A percentile compares a stretch with the other conserved stretches of the same genome.
These are phyloP conservation scores for Chiua virens DNA, from an alignment of 768 basidiomycete genomes.

Conservation along the genomic window DNA sequence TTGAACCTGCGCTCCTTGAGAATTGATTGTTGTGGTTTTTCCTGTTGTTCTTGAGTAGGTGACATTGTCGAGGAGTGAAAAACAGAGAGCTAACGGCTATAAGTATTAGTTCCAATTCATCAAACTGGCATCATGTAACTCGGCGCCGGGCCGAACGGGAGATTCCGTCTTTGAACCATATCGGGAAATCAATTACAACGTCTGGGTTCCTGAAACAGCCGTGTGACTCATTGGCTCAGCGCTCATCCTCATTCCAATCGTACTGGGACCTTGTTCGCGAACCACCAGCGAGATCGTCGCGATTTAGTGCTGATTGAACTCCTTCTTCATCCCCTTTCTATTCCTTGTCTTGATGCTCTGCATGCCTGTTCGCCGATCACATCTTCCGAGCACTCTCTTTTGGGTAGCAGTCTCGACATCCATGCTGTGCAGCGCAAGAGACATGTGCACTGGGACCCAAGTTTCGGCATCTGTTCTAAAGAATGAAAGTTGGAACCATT, in stretches of 20 bases:
- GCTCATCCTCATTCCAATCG: not conserved
- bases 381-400: too few species aligned
- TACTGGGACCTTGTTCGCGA: slow-evolving; percentile 11
- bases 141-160: slow-evolving; percentile 28
- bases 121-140: slow-evolving; percentile 4
- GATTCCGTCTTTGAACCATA: slow-evolving; percentile 22
- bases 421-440: not conserved
- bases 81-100: slow-evolving; percentile 8
- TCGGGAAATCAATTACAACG: slow-evolving; percentile 25
- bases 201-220: slow-evolving; percentile 26
- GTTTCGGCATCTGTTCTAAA: slow-evolving; percentile 13
- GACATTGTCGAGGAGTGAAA: slow-evolving; percentile 25
- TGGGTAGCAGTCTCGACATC: not conserved
- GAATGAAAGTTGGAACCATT: not conserved
- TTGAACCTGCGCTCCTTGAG: slow-evolving; percentile 86
- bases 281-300: slow-evolving; percentile 18
- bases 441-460: slow-evolving; percentile 1
- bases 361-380: slow-evolving; percentile 24
- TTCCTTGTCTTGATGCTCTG: not conserved
- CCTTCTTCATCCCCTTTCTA: slow-evolving; percentile 8
- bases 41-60: slow-evolving; percentile 36
- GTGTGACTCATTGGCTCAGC: slow-evolving; percentile 3
- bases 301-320: slow-evolving; percentile 26
- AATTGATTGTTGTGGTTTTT: slow-evolving; percentile 47
- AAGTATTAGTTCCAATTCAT: slow-evolving; percentile 26